A percentile compares a stretch with the other conserved stretches of the same genome.
Conservation (phyloP, 1,139 yeast species). For the Sugiyamaella neomexicana region DNA sequence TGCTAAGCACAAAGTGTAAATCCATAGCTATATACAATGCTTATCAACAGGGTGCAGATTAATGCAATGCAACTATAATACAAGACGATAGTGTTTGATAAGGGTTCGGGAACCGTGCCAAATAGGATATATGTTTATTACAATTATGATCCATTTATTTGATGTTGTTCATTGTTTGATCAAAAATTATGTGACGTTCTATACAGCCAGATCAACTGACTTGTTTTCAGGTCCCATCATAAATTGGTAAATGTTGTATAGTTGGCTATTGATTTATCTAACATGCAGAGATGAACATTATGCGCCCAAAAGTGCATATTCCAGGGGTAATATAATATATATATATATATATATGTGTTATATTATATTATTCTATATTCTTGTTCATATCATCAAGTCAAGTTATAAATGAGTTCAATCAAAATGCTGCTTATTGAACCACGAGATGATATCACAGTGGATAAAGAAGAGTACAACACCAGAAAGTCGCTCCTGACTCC, state of each 20-base stretch:
- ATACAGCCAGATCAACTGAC: not conserved
- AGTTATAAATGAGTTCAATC: not conserved
- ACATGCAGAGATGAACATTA: too few relatives aligned
- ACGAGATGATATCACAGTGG: not conserved
- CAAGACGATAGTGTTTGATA: not conserved
- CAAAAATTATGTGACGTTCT: not conserved
- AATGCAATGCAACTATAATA: not conserved
- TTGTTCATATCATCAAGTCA: not conserved
- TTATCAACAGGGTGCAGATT: too few relatives aligned
- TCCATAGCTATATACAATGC: too few relatives aligned
- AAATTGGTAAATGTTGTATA: not conserved
- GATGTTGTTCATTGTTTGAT: too few relatives aligned
- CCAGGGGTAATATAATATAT: too few relatives aligned
- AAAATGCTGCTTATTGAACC: not conserved
- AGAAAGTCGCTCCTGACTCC: not conserved
- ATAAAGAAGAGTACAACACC: not conserved
- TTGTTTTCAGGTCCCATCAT: not conserved
- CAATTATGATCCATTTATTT: not conserved
- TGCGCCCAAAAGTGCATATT: too few relatives aligned
- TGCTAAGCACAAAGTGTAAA: too few relatives aligned
- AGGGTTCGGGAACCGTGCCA: not conserved
- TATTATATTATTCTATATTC: not conserved
- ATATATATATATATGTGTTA: too few relatives aligned
- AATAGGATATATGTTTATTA: too few relatives aligned
- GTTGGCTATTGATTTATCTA: too few relatives aligned